Base-by-base conservation (phyloP, 2,329 filamentous ascomycete genomes). In the Trichophyton verrucosum region DNA sequence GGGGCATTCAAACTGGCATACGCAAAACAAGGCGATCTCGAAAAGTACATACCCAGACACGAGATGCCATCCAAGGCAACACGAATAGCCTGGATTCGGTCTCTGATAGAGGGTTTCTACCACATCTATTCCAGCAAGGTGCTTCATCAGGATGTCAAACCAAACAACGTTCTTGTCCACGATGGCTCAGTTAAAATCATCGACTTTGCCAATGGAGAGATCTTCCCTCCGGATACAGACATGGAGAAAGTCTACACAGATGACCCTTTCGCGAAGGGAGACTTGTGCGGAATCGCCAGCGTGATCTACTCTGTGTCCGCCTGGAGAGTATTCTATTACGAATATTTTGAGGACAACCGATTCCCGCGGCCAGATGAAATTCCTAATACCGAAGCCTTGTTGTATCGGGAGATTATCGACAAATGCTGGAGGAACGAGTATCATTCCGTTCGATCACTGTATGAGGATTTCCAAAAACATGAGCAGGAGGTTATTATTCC, bases 1-100 rank as follows among this genome's bases (percentile, higher is more conserved):
- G 64, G 65, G 11, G 62, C 64, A 17, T 64, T 65, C 15, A 60
- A 62, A 58, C n/a, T 66, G 51, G 60, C 61, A 3, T 63, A 61
- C 20, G 63, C 61, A 53, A 60, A 36, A 17, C 51, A 66, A 8
- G 63, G 64, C 30, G 60, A 64, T 15, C 62, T 64, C 2, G 57
- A 57, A 44, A 40, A 30, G 2, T 64, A 65, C 40, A 64, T 63
- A 59, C 27, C 22, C 57, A 20, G 42, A 17, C 61, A 66, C 17
- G 27, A 49, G 24, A 59, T 36, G 57, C 63, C 63, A 33, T 59
- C 64, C 22, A n/a, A 53, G 40, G 7, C 30, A 36, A 17, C 62
- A 55, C 64, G 63, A 13, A 40, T 33, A 24, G 38, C 53, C 3
- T 65, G 64, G 62, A 63, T 66, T 17, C 61, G 57, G 60, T 56